A percentile compares a stretch with the other conserved stretches of the same genome.
These are phyloP conservation scores for Zygosaccharomyces rouxii DNA, from an alignment of 805 yeast genomes.

Conservation along the genomic window DNA sequence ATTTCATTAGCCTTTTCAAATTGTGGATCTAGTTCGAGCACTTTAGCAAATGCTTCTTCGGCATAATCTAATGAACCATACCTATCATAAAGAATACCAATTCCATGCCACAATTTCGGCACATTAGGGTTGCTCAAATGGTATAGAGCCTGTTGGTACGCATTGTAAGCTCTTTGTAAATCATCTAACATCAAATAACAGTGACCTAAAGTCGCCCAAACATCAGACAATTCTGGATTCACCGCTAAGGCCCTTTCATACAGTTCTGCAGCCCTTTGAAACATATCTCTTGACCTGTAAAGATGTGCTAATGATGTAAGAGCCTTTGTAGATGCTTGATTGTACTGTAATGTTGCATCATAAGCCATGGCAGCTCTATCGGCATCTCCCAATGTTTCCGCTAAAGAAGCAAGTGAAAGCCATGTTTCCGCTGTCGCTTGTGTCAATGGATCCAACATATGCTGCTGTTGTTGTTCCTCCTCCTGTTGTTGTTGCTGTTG, in stretches of 20 bases:
- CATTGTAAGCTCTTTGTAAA: slow-evolving; percentile 89
- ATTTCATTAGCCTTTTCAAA: slow-evolving; percentile 96
- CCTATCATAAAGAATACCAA: slow-evolving; percentile 92
- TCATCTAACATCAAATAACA: slow-evolving; percentile 97
- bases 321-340: slow-evolving; percentile 82
- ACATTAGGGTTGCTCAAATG: slow-evolving; percentile 90
- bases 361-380: slow-evolving; percentile 87
- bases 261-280: slow-evolving; percentile 89
- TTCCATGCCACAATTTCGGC: slow-evolving; percentile 98
- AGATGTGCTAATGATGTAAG: slow-evolving; percentile 82
- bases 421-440: slow-evolving; percentile 75
- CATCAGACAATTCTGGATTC: slow-evolving; percentile 86
- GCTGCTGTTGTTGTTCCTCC: slow-evolving; percentile 20
- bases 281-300: slow-evolving; percentile 83
- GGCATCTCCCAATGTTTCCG: slow-evolving; percentile 82
- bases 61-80: slow-evolving; percentile 96
- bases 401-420: slow-evolving; percentile 84
- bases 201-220: slow-evolving; percentile 96
- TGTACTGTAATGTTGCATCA: slow-evolving; percentile 80
- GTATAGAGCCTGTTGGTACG: slow-evolving; percentile 92
- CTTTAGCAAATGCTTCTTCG: slow-evolving; percentile 96
- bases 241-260: slow-evolving; percentile 81
- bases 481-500: slow-evolving; percentile 14
- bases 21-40: slow-evolving; percentile 89
- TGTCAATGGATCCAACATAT: slow-evolving; percentile 36